These are phyloP conservation scores for Cryomyces minteri DNA, from an alignment of 495 filamentous ascomycete genomes.

Conservation along the genomic window DNA sequence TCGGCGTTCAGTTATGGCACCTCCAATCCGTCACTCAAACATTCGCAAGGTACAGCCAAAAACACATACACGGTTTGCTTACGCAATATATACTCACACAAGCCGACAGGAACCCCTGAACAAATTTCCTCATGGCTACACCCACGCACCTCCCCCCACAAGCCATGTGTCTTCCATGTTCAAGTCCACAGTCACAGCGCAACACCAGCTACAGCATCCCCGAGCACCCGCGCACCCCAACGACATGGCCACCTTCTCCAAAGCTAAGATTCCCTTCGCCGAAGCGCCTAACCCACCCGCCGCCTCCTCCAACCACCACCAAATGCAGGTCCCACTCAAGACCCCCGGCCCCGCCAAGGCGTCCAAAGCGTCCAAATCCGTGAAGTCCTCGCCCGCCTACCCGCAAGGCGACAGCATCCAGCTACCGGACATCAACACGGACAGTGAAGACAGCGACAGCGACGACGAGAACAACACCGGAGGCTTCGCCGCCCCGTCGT, in stretches of 20 bases:
- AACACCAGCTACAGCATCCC: conserved; percentile 31
- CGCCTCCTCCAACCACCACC: conserved; percentile 14
- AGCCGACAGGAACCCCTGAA: conserved; percentile 25
- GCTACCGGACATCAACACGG: conserved; percentile 75
- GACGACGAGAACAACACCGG: conserved; percentile 18
- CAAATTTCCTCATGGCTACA: conserved; percentile 47
- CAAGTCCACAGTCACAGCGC: conserved; percentile 22
- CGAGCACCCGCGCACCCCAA: conserved; percentile 44
- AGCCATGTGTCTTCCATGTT: conserved; percentile 23
- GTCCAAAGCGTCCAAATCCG: conserved; percentile 17
- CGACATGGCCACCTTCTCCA: conserved; percentile 68
- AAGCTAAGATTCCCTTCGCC: conserved; percentile 78
- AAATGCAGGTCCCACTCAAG: conserved; percentile 8
- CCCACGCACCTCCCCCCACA: conserved; percentile 32
- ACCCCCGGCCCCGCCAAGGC: conserved; percentile 16
- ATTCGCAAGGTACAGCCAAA: conserved; percentile 49
- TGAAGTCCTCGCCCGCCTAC: conserved; percentile 57
- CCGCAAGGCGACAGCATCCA: conserved; percentile 65
- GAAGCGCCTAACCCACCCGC: conserved; percentile 30
- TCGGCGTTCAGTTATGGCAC: conserved; percentile 41
- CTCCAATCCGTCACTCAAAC: conserved; percentile 65
- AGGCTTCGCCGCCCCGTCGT: conserved; percentile 44
- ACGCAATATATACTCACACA: not conserved
- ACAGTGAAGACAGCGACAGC: conserved; percentile 67
- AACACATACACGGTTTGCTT: not conserved